phyloP scores from a whole-genome alignment of 306 rosid species.

The Pyrus pyrifolia region DNA sequence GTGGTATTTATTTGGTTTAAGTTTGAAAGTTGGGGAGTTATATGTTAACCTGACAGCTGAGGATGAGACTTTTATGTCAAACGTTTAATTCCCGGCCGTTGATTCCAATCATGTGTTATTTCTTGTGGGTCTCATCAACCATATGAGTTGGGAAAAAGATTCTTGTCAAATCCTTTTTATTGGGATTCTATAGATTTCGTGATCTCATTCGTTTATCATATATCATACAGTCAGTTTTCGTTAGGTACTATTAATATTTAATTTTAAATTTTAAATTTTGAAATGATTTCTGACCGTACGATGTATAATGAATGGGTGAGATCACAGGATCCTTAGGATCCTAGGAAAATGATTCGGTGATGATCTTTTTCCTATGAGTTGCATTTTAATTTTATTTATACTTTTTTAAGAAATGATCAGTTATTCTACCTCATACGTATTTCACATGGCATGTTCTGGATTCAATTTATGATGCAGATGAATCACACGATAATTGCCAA shows the following conservation, averaged over 20 bases:
- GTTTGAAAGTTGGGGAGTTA: constrained; percentile 11
- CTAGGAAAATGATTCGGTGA: too few species aligned
- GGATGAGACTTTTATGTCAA: constrained; percentile 27
- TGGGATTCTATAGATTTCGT: accelerated
- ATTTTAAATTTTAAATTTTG: too few species aligned
- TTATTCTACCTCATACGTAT: too few species aligned
- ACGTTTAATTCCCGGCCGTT: constrained; percentile 23
- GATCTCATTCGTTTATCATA: accelerated
- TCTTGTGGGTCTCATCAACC: not conserved
- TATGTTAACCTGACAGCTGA: constrained; percentile 26
- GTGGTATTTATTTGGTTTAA: constrained; percentile 12
- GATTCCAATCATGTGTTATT: constrained; percentile 7
- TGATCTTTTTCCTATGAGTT: not conserved
- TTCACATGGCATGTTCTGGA: accelerated
- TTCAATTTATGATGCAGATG: accelerated
- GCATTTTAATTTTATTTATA: not conserved
- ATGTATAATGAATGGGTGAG: too few species aligned
- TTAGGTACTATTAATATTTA: too few species aligned
- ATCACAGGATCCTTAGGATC: too few species aligned
- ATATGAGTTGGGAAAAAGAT: not conserved
- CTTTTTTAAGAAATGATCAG: too few species aligned
- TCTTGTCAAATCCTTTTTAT: accelerated
- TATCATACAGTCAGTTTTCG: accelerated
- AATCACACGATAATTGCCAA: too few species aligned
- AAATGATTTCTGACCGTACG: too few species aligned